Evolutionary conservation across 768 basidiomycete genomes (phyloP).

Genomic region (Hydnomerulius pinastri): DNA sequence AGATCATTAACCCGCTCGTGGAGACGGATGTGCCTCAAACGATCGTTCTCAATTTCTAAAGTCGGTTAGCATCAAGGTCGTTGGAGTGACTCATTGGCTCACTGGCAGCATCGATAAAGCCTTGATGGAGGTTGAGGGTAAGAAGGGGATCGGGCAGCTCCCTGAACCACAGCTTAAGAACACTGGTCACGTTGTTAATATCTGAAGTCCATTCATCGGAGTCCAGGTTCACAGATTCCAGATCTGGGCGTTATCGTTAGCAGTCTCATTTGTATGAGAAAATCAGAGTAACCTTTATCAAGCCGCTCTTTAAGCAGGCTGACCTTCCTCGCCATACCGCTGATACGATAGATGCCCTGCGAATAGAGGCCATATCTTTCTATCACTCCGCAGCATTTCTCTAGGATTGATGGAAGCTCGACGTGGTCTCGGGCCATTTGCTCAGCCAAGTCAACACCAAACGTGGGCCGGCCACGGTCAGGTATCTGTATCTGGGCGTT

Average conservation of each 20-base stretch:
- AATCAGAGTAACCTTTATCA: conserved; percentile 68
- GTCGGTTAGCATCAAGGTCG: neutral
- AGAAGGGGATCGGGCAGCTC: conserved; percentile 94
- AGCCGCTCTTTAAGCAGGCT: conserved; percentile 77
- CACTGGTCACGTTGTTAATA: conserved; percentile 95
- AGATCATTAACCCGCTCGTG: conserved; percentile 98
- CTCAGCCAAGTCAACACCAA: conserved; percentile 89
- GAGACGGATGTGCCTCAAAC: conserved; percentile 90
- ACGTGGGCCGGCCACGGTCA: conserved; percentile 79
- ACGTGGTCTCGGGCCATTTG: conserved; percentile 91
- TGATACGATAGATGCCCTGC: conserved; percentile 92
- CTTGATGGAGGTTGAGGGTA: conserved; percentile 80
- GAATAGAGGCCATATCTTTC: conserved; percentile 83
- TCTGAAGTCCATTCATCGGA: conserved; percentile 90
- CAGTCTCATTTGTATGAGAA: conserved; percentile 3
- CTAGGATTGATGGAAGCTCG: conserved; percentile 85
- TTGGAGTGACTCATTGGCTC: conserved; percentile 33
- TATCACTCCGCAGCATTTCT: conserved; percentile 89
- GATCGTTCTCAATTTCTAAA: conserved; percentile 88
- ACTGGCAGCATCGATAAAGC: conserved; percentile 96
- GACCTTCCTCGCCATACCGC: conserved; percentile 88
- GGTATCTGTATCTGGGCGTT: conserved; percentile 38
- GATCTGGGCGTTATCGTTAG: conserved; percentile 50
- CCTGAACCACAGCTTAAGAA: conserved; percentile 93
- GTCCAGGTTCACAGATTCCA: conserved; percentile 86